Conservation (phyloP, 352 stramenopile genomes). For the Globisporangium cystogenes region DNA sequence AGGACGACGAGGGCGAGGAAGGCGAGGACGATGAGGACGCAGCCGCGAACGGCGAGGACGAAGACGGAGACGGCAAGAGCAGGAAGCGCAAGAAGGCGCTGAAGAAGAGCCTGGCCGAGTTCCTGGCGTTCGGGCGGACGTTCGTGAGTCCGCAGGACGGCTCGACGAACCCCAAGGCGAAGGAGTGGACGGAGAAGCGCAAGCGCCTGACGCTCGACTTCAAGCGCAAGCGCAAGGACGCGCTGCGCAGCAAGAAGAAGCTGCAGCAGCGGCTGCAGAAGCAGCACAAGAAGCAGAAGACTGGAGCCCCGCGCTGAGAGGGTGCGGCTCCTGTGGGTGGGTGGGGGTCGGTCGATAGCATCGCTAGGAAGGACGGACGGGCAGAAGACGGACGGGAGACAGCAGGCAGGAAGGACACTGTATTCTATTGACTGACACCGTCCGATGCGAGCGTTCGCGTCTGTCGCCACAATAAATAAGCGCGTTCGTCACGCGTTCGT, state of each 20-base stretch:
- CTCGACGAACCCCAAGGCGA: conserved; percentile 13
- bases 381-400: no score
- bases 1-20: conserved; percentile 12
- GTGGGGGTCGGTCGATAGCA: no score
- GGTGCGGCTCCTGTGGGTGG: no score
- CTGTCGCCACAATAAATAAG: conserved; percentile 17
- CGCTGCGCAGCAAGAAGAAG: conserved; percentile 72
- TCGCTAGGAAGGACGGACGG: no score
- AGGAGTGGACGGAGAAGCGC: conserved; percentile 47
- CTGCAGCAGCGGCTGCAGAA: conserved; percentile 35
- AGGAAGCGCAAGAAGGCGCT: conserved; percentile 13
- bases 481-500: no score
- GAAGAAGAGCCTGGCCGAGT: conserved; percentile 52
- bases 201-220: conserved; percentile 80
- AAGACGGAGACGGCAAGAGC: conserved; percentile 19
- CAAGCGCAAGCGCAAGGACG: conserved; percentile 74
- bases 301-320: conserved; percentile 1
- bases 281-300: conserved; percentile 34
- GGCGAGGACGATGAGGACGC: conserved; percentile 31
- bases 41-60: conserved; percentile 21
- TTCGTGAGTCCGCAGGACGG: conserved; percentile 28
- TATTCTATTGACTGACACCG: background rate
- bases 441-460: no score
- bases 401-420: no score
- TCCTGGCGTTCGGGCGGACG: conserved; percentile 51